A percentile compares a stretch with the other conserved stretches of the same genome.
Conservation (phyloP, 2,329 filamentous ascomycete species). For the Fusarium sp. region DNA sequence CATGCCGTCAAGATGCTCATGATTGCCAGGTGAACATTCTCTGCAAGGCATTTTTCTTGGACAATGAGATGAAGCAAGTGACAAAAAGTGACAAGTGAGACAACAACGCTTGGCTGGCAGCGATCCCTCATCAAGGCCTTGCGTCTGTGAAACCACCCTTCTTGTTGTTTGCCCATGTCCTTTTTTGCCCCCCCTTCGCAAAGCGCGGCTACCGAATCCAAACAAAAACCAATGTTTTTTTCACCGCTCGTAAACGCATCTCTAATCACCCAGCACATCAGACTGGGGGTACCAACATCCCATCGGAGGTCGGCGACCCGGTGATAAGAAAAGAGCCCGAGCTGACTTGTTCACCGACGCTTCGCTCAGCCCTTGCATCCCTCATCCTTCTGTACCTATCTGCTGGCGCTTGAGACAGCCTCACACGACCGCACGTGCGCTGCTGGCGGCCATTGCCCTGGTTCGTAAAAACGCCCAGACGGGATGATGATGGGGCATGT, state of each 20-base stretch:
- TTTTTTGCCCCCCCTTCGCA: conserved; percentile 2
- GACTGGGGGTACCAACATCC: not conserved
- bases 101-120: conserved; percentile 29
- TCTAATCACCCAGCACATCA: not conserved
- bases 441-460: not conserved
- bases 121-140: conserved; percentile 12
- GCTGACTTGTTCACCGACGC: not conserved
- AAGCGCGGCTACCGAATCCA: conserved; percentile 26
- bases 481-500: not conserved
- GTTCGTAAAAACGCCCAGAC: not conserved
- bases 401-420: conserved; percentile 8
- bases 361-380: not conserved
- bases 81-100: conserved; percentile 17
- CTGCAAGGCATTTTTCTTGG: not conserved
- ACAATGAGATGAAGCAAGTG: not conserved
- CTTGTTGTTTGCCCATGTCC: not conserved
- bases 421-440: conserved; percentile 24
- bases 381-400: not conserved
- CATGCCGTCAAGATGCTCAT: not conserved
- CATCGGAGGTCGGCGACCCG: not conserved
- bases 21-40: not conserved
- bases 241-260: conserved; percentile 7
- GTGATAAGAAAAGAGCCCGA: not conserved
- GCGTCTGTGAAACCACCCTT: not conserved
- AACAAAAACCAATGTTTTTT: not conserved